Evolutionary conservation across 106 monocot genomes (phyloP), one percentile per base, ranked within the genome.

Genomic region (Allium cepa): DNA sequence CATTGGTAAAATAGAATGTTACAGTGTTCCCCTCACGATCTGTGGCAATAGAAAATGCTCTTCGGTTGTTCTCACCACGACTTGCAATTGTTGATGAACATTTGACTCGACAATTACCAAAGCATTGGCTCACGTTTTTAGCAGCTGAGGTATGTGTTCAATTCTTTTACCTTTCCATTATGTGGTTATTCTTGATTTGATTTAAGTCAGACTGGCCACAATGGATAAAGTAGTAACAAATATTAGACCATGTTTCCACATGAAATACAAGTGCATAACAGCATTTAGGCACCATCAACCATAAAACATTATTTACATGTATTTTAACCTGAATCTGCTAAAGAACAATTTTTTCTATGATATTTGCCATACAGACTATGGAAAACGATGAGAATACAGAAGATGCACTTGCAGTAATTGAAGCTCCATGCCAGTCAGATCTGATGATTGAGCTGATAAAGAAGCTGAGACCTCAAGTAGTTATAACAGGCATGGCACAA

Each of bases 31-130:
- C 95, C 1, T 91, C 95, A 47, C 83, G 95, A 68, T 77, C 88
- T 71, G 85, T 83, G 48, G 95, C 91, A 75, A 91, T 95, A 66
- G 95, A 95, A 69, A 88, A 88, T 85, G 88, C 69, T 79, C 81
- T 95, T 62, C 82, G 78, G 17, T 65, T 95, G 22, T 95, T 91
- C 77, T 85, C 79, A 48, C 95, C 95, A 65, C 63, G 66, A 56
- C 88, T 95, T 79, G 95, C 88, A 13, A 83, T 95, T 71, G 85
- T 95, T 51, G 95, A 95, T 76, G 95, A 91, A 71, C 88, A 86
- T 69, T 69, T 95, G 76, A 91, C 87, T 7, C 86, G 73, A 79
- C 81, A 88, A 68, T 73, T 95, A 18, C 95, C 95, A 7, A 95
- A 88, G 71, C 77, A 82, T 69, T 95, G 95, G 95, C 72, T 95